Evolutionary conservation across 768 basidiomycete species (phyloP), one percentile per base, ranked within the genome.

Genomic region (Tricholoma bakamatsutake): DNA sequence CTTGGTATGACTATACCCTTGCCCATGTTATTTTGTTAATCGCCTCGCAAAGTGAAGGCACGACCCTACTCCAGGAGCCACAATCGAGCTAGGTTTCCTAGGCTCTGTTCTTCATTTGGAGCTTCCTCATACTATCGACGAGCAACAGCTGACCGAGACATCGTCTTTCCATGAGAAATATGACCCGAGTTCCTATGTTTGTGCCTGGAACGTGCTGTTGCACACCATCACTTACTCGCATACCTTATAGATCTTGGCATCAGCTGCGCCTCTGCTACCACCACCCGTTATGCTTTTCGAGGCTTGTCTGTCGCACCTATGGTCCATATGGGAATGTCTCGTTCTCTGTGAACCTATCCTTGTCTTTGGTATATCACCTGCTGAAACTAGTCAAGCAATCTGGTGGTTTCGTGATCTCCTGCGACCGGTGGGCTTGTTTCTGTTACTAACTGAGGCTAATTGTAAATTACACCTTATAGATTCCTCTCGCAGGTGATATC

Each of bases 271-370:
- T 0, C 75, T 83, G 21, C 60, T 75, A 35, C 84, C 82, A 21
- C 80, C 82, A 12, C 83, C 84, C 12, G 62, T 87, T 52, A 67
- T 75, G 9, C 74, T 84, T 6, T 85, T 89, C 57, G 85, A 87
- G 62, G 81, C 85, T 0, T 79, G 80, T 13, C 61, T 88, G 27
- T 67, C 84, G 2, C 80, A 88, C 60, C 67, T 90, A 24, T 90
- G 88, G 89, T 88, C 90, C 4, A 78, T 88, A 52, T 99, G 96
- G 96, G 96, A 99, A 69, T 94, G 94, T 53, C 73, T 98, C 0
- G 78, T 98, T 0, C 77, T 98, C 9, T 91, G 88, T 58, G 95
- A 99, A 66, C 93, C 96, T 0, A 79, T 99, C 6, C 71, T 98
- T 17, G 76, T 98, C 28, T 94, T 88, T 61, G 88, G 88, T 3